Conservation (phyloP, 2,329 filamentous ascomycete genomes). For the Onygena corvina region DNA sequence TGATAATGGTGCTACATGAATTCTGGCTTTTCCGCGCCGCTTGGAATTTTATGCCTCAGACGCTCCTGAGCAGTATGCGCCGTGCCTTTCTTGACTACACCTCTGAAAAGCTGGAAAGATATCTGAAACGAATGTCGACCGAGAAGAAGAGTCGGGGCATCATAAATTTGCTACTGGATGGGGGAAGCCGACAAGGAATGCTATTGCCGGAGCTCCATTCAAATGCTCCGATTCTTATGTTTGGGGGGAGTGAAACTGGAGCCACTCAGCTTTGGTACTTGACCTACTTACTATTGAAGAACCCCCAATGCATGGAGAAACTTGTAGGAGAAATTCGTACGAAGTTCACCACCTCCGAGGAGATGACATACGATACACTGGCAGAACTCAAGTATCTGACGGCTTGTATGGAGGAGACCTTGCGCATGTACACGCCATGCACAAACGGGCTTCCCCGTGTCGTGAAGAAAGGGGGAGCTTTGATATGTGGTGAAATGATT, state of each 20-base stretch:
- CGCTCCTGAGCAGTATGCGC: neutral
- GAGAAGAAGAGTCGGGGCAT: neutral
- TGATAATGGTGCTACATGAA: slow-evolving; percentile 9
- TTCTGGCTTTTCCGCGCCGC: slow-evolving; percentile 5
- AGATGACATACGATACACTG: slow-evolving; percentile 17
- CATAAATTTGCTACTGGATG: slow-evolving; percentile 5
- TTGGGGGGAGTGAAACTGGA: slow-evolving; percentile 20
- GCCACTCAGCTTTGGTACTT: slow-evolving; percentile 17
- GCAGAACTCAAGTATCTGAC: slow-evolving; percentile 19
- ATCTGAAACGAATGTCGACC: neutral
- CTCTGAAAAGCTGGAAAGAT: slow-evolving; percentile 5
- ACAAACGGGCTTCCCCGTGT: slow-evolving; percentile 24
- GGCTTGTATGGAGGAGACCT: slow-evolving; percentile 20
- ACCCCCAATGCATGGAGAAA: slow-evolving; percentile 16
- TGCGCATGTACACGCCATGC: slow-evolving; percentile 22
- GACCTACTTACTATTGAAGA: slow-evolving; percentile 20
- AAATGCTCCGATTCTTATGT: slow-evolving; percentile 16
- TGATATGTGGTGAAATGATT: slow-evolving; percentile 20
- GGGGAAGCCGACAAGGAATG: slow-evolving; percentile 2
- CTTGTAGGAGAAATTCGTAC: slow-evolving; percentile 21
- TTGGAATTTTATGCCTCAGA: slow-evolving; percentile 7
- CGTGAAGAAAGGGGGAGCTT: slow-evolving; percentile 21
- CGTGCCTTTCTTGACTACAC: slow-evolving; percentile 8
- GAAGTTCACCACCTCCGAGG: slow-evolving; percentile 16
- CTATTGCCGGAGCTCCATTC: slow-evolving; percentile 8